Conservation (phyloP, 192 early-diverging fungal genomes). For the Coemansia aciculifera region DNA sequence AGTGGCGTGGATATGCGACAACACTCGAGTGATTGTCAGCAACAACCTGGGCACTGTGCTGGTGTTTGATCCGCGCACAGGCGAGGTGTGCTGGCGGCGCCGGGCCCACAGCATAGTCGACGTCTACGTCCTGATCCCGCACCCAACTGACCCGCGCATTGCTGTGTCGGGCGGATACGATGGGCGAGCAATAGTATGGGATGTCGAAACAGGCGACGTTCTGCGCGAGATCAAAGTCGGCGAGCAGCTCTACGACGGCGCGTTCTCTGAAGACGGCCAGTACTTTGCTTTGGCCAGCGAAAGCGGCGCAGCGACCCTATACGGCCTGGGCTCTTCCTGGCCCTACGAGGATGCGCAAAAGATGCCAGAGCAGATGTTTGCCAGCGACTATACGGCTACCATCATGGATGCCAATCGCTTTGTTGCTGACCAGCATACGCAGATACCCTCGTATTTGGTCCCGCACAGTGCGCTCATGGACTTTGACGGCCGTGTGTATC, state of each 20-base stretch:
- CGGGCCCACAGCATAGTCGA: slow-evolving; percentile 52
- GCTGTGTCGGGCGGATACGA: slow-evolving; percentile 82
- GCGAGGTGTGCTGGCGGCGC: slow-evolving; percentile 53
- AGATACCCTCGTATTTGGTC: slow-evolving; percentile 69
- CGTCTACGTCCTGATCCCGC: slow-evolving; percentile 72
- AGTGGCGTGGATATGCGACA: slow-evolving; percentile 74
- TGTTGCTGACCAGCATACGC: slow-evolving; percentile 72
- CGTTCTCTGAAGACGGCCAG: slow-evolving; percentile 74
- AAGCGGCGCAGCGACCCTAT: slow-evolving; percentile 68
- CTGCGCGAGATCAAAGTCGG: slow-evolving; percentile 57
- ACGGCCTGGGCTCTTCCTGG: slow-evolving; percentile 62
- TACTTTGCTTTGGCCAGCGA: slow-evolving; percentile 73
- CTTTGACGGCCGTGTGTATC: slow-evolving; percentile 68
- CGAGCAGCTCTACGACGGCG: slow-evolving; percentile 67
- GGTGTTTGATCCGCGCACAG: slow-evolving; percentile 68
- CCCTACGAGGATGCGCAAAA: slow-evolving; percentile 41
- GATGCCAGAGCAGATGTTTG: slow-evolving; percentile 77
- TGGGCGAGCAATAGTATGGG: slow-evolving; percentile 80
- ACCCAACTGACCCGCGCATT: slow-evolving; percentile 70
- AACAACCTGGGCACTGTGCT: slow-evolving; percentile 66
- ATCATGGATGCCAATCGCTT: slow-evolving; percentile 63
- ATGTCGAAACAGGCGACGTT: slow-evolving; percentile 60
- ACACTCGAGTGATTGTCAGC: slow-evolving; percentile 64
- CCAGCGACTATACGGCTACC: slow-evolving; percentile 72
- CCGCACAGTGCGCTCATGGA: slow-evolving; percentile 62